Evolutionary conservation across 2,329 filamentous ascomycete species (phyloP).

Genomic region (Trichoderma lentiforme): DNA sequence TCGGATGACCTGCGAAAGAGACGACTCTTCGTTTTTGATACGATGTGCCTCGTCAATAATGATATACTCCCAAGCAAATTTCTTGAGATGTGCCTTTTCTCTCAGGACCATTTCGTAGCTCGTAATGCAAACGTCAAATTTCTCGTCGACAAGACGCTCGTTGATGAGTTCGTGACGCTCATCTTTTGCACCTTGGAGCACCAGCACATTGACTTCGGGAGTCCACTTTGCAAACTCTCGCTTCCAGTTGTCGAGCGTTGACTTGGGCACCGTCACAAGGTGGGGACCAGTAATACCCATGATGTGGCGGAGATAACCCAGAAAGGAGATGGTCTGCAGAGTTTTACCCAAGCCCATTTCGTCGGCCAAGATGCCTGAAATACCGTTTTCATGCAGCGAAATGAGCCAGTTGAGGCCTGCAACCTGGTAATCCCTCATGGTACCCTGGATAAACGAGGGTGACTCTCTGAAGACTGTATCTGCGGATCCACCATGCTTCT

Average conservation of each 20-base stretch:
- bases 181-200: slow-evolving; percentile 93
- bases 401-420: slow-evolving; percentile 97
- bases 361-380: slow-evolving; percentile 94
- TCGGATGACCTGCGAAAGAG: slow-evolving; percentile 91
- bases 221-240: slow-evolving; percentile 93
- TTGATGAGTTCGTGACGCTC: slow-evolving; percentile 86
- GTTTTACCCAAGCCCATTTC: slow-evolving; percentile 99
- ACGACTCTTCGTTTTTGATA: slow-evolving; percentile 99
- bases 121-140: slow-evolving; percentile 97
- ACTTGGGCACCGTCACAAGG: slow-evolving; percentile 89
- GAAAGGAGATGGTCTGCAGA: slow-evolving; percentile 92
- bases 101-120: slow-evolving; percentile 99
- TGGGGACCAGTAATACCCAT: slow-evolving; percentile 88
- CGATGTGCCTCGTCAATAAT: slow-evolving; percentile 96
- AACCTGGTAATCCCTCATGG: slow-evolving; percentile 96
- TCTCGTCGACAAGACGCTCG: slow-evolving; percentile 85
- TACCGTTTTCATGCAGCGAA: slow-evolving; percentile 96
- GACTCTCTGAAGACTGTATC: slow-evolving; percentile 93
- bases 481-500: slow-evolving; percentile 80
- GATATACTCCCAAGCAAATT: slow-evolving; percentile 99
- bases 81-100: slow-evolving; percentile 91
- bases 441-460: slow-evolving; percentile 79
- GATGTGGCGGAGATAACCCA: slow-evolving; percentile 90
- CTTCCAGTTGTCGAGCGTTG: slow-evolving; percentile 97
- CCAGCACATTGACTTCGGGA: slow-evolving; percentile 88